A percentile compares a stretch with the other conserved stretches of the same genome.
phyloP scores from a whole-genome alignment of 148 eudicot species.

The Diospyros kaki region DNA sequence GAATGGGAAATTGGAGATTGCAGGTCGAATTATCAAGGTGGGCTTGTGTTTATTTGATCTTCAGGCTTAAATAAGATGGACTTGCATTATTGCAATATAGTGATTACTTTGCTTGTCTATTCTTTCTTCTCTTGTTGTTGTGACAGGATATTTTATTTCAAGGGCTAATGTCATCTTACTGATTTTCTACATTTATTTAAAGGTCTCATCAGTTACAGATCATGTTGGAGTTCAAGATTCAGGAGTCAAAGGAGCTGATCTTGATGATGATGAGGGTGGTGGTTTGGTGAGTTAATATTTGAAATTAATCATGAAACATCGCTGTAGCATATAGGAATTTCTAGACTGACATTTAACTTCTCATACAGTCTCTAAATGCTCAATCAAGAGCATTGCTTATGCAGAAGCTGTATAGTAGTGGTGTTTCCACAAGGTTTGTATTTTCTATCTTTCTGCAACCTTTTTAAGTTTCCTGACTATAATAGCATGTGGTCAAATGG shows the following conservation, averaged over 20 bases:
- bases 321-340: neutral
- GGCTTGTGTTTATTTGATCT: neutral
- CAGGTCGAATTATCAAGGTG: constrained; percentile 94
- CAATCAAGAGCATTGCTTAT: constrained; percentile 91
- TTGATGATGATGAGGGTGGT: constrained; percentile 98
- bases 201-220: constrained; percentile 90
- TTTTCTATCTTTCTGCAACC: neutral
- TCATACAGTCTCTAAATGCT: constrained; percentile 79
- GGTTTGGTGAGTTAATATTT: constrained; percentile 70
- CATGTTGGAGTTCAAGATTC: constrained; percentile 79
- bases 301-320: neutral
- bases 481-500: neutral
- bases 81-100: neutral
- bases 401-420: constrained; percentile 89
- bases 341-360: constrained; percentile 8
- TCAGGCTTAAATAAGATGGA: neutral
- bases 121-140: neutral
- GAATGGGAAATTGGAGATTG: constrained; percentile 90
- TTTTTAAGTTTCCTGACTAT: neutral
- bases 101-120: neutral
- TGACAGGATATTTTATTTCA: neutral
- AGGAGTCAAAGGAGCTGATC: constrained; percentile 79
- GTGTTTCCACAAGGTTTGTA: constrained; percentile 74
- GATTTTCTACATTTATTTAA: constrained; percentile 10
- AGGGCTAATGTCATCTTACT: neutral